Base-by-base conservation (phyloP, 2,329 filamentous ascomycete genomes). In the Ascochyta rabiei region DNA sequence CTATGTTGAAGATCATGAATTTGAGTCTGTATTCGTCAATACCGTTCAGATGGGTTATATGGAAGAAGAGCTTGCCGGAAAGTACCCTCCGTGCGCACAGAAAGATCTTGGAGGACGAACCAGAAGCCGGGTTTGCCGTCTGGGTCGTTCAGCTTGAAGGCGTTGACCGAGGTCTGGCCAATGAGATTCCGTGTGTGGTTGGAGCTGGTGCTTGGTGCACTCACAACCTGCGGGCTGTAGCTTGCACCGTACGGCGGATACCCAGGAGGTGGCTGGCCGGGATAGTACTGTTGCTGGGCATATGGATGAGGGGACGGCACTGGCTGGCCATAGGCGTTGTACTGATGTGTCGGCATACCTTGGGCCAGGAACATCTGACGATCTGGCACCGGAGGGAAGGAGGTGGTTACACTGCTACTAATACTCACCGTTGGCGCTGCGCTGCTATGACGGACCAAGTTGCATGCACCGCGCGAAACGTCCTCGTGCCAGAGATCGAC, bases 101-200 rank as follows among this genome's bases (percentile, higher is more conserved):
- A 96, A 38, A 99, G 81, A 77, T 99, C 95, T 74, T 97, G 93
- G 48, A 98, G 81, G 40, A 99, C 90, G 68, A 99, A 99, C 93
- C 93, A 99, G 61, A 96, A 92, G 2, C 93, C 93, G 45, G 90
- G 86, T 72, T 91, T 90, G 61, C 91, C 88, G 15, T 89, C 81
- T 0, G 87, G 85, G 63, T 98, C 93, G 2, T 85, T 87, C 48
- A 98, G 82, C 28, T 89, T 86, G 70, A 93, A 93, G 1, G 93
- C 93, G 68, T 93, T 96, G 28, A 93, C 92, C 6, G 91, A 88
- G 46, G 96, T 80, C 73, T 90, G 96, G 2, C 95, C 95, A 60
- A 99, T 98, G 9, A 99, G 83, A 69, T 98, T 99, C 47, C 93
- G 82, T 0, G 93, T 97, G 71, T 93, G 96, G 33, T 87, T 86